Conservation (phyloP, 2,329 filamentous ascomycete species). For the Fusarium sp. region DNA sequence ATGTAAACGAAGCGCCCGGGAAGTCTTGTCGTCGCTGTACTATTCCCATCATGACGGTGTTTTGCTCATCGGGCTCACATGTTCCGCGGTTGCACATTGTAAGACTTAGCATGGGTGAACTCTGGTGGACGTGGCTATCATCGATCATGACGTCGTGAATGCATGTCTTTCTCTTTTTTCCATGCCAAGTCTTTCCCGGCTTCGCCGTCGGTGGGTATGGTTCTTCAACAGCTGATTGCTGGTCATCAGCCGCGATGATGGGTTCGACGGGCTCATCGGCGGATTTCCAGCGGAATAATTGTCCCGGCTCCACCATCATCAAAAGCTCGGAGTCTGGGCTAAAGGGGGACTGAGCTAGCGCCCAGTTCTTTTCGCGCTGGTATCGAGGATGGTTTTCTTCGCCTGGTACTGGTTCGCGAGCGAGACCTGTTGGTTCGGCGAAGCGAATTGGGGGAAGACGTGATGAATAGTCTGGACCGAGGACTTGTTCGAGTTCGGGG, state of each 20-base stretch:
- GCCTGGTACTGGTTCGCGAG: conserved; percentile 20
- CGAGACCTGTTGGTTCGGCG: conserved; percentile 13
- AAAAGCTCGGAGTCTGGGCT: conserved; percentile 20
- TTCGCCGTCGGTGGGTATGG: conserved; percentile 21
- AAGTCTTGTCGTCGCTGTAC: conserved; percentile 37
- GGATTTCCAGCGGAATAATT: conserved; percentile 27
- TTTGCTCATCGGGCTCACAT: conserved; percentile 28
- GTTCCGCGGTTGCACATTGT: conserved; percentile 37
- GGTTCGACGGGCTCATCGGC: conserved; percentile 18
- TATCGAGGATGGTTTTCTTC: conserved; percentile 28
- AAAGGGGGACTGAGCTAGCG: conserved; percentile 31
- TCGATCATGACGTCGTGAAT: conserved; percentile 36
- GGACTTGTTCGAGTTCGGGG: conserved; percentile 25
- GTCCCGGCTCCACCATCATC: conserved; percentile 36
- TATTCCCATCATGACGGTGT: conserved; percentile 39
- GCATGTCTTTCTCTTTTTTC: conserved; percentile 14
- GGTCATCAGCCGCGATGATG: conserved; percentile 3
- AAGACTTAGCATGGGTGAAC: conserved; percentile 37
- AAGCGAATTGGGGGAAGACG: conserved; percentile 30
- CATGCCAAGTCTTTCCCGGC: conserved; percentile 30
- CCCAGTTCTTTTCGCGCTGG: conserved; percentile 42
- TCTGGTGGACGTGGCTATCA: conserved; percentile 34
- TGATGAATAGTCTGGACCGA: conserved; percentile 14
- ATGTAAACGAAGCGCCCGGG: conserved; percentile 6
- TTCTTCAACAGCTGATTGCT: conserved; percentile 25